Evolutionary conservation across 306 rosid species (phyloP).

Genomic region (Pachyrhizus erosus): DNA sequence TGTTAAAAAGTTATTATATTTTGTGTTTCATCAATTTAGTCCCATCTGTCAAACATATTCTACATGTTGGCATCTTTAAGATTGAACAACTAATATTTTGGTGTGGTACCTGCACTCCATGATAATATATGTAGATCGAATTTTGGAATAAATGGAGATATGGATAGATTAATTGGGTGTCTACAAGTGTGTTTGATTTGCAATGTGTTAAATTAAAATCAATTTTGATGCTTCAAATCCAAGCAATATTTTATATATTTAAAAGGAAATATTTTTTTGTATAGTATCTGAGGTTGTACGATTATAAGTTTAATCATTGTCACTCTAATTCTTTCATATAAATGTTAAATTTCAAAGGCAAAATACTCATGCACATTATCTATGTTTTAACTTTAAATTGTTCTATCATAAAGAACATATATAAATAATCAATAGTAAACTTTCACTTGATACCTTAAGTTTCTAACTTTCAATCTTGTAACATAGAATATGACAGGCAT

Average conservation of each 20-base stretch:
- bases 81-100: not conserved
- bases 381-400: not conserved
- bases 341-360: not conserved
- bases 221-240: not conserved
- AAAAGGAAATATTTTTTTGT: not conserved
- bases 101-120: not conserved
- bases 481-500: slow-evolving; percentile 15
- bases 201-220: not conserved
- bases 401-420: not conserved
- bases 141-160: slow-evolving; percentile 38
- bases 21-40: slow-evolving; percentile 33
- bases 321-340: not conserved
- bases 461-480: not conserved
- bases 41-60: slow-evolving; percentile 33
- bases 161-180: not conserved
- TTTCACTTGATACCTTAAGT: not conserved
- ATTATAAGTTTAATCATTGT: not conserved
- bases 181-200: not conserved
- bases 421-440: not conserved
- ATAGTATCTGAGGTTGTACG: not conserved
- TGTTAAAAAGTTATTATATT: not conserved
- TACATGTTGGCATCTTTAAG: slow-evolving; percentile 34
- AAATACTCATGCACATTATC: not conserved
- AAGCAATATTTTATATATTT: not conserved
- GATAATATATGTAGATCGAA: slow-evolving; percentile 23